phyloP scores from a whole-genome alignment of 768 basidiomycete species.

The Lactifluus pinguis region DNA sequence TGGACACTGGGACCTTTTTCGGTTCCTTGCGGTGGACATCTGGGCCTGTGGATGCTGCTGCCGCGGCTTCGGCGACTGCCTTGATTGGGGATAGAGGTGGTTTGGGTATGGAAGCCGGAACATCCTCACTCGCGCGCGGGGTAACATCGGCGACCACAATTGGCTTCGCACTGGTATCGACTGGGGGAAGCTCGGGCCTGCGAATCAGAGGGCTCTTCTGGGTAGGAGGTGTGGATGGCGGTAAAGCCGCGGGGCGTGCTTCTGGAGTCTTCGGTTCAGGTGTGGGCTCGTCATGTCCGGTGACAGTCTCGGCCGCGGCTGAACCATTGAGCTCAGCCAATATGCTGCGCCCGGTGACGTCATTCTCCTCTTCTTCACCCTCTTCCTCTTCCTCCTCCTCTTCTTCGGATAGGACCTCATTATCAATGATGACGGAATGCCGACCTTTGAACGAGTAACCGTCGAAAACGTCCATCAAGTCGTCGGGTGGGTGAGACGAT shows the following conservation, averaged over 20 bases:
- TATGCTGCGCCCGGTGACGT: conserved; percentile 17
- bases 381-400: conserved; percentile 45
- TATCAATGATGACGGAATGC: conserved; percentile 69
- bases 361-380: conserved; percentile 32
- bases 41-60: conserved; percentile 9
- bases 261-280: conserved; percentile 71
- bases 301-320: conserved; percentile 24
- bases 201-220: conserved; percentile 5
- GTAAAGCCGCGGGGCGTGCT: conserved; percentile 39
- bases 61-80: conserved; percentile 7
- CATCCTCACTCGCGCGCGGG: conserved; percentile 16
- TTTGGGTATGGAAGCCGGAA: background rate
- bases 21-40: conserved; percentile 15
- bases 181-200: conserved; percentile 5
- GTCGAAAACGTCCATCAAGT: conserved; percentile 74
- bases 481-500: conserved; percentile 48
- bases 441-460: conserved; percentile 91
- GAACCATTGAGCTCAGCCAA: conserved; percentile 15
- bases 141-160: conserved; percentile 8
- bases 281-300: conserved; percentile 26
- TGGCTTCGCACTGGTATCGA: conserved; percentile 7
- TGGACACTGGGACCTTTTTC: conserved; percentile 10
- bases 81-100: conserved; percentile 8
- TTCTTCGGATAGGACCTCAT: conserved; percentile 38
- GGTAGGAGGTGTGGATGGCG: conserved; percentile 14